phyloP scores from a whole-genome alignment of 176 grass and related monocot genomes.

The Eleusine coracana region DNA sequence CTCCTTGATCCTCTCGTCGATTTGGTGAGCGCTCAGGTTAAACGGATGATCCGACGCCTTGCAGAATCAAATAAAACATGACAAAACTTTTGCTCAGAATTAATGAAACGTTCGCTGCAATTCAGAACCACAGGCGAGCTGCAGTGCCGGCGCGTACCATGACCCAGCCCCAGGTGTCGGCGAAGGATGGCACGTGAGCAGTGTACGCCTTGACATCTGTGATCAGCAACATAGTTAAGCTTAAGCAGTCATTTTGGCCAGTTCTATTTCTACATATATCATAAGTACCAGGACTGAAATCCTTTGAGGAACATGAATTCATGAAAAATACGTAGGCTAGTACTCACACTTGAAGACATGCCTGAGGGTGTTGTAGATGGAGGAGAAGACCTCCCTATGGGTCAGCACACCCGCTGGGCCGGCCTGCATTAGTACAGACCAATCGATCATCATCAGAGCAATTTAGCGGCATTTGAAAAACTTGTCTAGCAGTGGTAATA shows the following conservation, averaged over 20 bases:
- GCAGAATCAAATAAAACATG: background rate
- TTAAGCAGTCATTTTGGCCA: background rate
- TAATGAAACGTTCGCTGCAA: no score
- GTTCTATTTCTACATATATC: no score
- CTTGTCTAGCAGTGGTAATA: no score
- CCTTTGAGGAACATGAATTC: background rate
- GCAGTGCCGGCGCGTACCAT: no score
- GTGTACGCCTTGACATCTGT: slow-evolving; percentile 76
- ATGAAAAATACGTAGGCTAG: background rate
- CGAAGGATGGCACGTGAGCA: slow-evolving; percentile 74
- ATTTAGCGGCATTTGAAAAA: no score
- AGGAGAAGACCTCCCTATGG: slow-evolving; percentile 37
- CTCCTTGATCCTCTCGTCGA: slow-evolving; percentile 56
- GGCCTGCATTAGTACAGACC: background rate
- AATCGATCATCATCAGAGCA: background rate
- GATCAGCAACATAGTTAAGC: background rate
- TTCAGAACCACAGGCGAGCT: slow-evolving; percentile 22
- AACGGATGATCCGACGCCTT: slow-evolving; percentile 81
- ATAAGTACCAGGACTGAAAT: background rate
- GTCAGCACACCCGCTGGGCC: background rate
- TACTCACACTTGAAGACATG: slow-evolving; percentile 35
- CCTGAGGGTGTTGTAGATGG: slow-evolving; percentile 52
- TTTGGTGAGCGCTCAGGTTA: slow-evolving; percentile 53
- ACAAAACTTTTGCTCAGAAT: no score
- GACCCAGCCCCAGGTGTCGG: slow-evolving; percentile 44